phyloP scores from a whole-genome alignment of 2,329 filamentous ascomycete species.

The Neocatenulostroma microsporum region DNA sequence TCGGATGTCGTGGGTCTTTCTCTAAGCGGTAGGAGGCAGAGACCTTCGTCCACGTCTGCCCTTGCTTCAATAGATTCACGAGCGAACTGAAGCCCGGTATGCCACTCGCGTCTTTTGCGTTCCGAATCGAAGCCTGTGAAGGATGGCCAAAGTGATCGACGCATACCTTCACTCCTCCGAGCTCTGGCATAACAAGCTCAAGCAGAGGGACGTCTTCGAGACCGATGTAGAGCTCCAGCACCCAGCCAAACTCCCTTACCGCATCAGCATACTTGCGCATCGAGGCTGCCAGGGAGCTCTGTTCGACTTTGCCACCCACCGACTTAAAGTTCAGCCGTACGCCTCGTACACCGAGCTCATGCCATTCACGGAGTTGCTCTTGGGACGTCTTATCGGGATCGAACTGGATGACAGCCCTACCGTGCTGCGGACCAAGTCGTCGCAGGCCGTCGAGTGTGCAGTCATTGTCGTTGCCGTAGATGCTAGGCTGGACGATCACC shows the following conservation, averaged over 20 bases:
- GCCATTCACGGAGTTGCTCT: constrained; percentile 45
- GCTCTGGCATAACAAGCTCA: constrained; percentile 41
- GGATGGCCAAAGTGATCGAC: constrained; percentile 52
- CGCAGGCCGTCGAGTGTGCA: constrained; percentile 50
- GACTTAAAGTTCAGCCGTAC: constrained; percentile 54
- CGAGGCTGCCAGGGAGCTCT: constrained; percentile 35
- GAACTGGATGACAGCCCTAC: constrained; percentile 50
- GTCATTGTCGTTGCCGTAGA: constrained; percentile 54
- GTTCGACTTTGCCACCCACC: constrained; percentile 34
- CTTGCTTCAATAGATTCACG: constrained; percentile 39
- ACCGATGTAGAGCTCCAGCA: constrained; percentile 51
- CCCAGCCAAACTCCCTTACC: constrained; percentile 47
- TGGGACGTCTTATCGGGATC: constrained; percentile 38
- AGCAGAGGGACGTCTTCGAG: constrained; percentile 45
- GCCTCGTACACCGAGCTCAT: constrained; percentile 51
- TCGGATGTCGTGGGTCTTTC: constrained; percentile 36
- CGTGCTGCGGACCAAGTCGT: constrained; percentile 42
- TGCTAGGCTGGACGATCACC: constrained; percentile 53
- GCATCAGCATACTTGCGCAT: constrained; percentile 45
- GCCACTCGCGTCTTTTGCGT: constrained; percentile 29
- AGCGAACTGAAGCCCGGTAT: constrained; percentile 46
- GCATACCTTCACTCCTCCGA: constrained; percentile 44
- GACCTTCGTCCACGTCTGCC: constrained; percentile 50
- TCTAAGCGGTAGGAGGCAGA: constrained; percentile 53
- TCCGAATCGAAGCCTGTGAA: constrained; percentile 35